Base-by-base conservation (phyloP, 1,284 basidiomycete species). In the Marasmius tenuissimus region DNA sequence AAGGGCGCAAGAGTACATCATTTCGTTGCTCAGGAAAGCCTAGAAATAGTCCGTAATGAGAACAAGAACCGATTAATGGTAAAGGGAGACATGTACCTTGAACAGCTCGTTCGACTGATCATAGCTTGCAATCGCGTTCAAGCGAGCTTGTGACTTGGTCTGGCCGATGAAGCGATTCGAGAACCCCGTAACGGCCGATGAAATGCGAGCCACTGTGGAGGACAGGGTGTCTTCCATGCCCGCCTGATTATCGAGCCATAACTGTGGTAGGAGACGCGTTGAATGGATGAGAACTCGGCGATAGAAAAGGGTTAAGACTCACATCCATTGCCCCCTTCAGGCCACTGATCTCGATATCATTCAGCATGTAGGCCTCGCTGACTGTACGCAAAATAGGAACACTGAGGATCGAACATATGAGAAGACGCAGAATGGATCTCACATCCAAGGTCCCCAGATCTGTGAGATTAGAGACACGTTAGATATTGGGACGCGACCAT, bases 1-100 rank as follows among this genome's bases (percentile, higher is more conserved):
- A 54, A 95, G 82, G 1, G 86, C 93, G 70, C 92, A 95, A 0
- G 92, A 94, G 75, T 96, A 96, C 84, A 94, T 96, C 94, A 97
- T 96, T 74, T 96, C 94, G 58, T 82, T 79, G 67, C 88, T 91
- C 22, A 96, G 78, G 79, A 96, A 96, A 10, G 91, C 87, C 83
- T 91, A 50, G n/a, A 34, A 62, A 35, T 52, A 55, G 73, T 73
- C 35, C 59, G 65, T 49, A 64, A 63, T 57, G 57, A 48, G 54
- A 50, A 49, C 27, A 62, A 42, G 49, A 33, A 58, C 20, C 12
- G 10, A 6, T 55, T 56, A 57, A 37, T 55, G 40, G 59, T 49
- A 55, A 54, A 64, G 42, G 56, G 49, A 14, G 58, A 49, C 50
- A 64, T 71, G 58, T 67, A 85, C 88, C 79, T 90, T 86, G 79